Conservation (phyloP, 1,139 yeast genomes). For the Saccharomyces hybrid region DNA sequence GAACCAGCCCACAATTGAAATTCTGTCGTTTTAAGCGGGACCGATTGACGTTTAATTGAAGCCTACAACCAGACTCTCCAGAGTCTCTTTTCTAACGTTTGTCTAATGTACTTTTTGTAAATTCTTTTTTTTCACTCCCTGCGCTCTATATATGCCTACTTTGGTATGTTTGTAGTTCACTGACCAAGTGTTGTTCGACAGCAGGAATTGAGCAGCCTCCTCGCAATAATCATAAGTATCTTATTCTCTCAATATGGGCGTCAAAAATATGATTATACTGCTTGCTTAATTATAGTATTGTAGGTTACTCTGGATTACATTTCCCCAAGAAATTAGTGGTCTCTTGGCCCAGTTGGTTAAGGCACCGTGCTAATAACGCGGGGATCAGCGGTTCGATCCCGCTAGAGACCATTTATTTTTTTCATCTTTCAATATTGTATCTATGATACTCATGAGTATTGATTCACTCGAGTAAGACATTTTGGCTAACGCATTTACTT, state of each 20-base stretch:
- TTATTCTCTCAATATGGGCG: not conserved
- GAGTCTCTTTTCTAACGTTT: not conserved
- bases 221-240: not conserved
- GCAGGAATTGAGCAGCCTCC: not conserved
- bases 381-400: conserved; percentile 31
- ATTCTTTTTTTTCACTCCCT: not conserved
- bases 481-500: not conserved
- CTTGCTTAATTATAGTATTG: not conserved
- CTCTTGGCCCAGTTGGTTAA: conserved; percentile 33
- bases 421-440: not conserved
- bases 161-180: not conserved
- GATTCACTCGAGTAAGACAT: not conserved
- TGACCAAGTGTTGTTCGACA: not conserved
- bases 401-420: conserved; percentile 28
- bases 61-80: not conserved
- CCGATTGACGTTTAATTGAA: not conserved
- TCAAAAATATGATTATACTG: not conserved
- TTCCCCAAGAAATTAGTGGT: conserved; percentile 9
- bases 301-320: not conserved
- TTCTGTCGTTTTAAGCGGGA: not conserved
- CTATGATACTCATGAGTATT: not conserved
- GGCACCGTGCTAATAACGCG: conserved; percentile 19
- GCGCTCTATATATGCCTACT: not conserved
- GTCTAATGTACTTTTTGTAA: not conserved
- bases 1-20: not conserved